Evolutionary conservation across 2,329 filamentous ascomycete species (phyloP), one percentile per base, ranked within the genome.

Genomic region (Botrytis pseudocinerea): DNA sequence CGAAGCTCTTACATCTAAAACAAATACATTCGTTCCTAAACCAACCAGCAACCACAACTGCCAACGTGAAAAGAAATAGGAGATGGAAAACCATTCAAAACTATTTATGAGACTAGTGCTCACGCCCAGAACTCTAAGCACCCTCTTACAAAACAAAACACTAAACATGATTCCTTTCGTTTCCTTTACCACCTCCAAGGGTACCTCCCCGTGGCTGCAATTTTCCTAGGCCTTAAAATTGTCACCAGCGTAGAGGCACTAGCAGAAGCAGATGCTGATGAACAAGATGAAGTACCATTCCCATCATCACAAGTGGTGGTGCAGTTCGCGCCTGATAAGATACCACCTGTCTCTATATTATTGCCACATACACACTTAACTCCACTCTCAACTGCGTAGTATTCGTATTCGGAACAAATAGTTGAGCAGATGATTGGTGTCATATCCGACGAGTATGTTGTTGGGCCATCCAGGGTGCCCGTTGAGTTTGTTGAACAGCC

Each of bases 351-450:
- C 7, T n/a, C 38, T 20, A 69, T 35, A 16, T 25, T 62, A 62
- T 73, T 62, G 20, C 71, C 64, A 28, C 71, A 69, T 12, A 54
- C 65, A 35, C 71, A 73, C 44, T 73, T 70, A 8, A 70, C 57
- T 18, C 46, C 38, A 62, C 44, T 59, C 54, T 69, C 61, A 44
- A 73, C 64, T n/a, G 64, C 71, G 44, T 68, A 73, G 2, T 54
- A 73, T 69, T 59, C 42, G 4, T 73, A 73, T 32, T 28, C 44
- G 25, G 48, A 38, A 48, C 71, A 73, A 10, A 69, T 69, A 0
- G 57, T 69, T 63, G 51, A 68, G 57, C 71, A 70, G 28, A 69
- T 62, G 16, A 57, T 28, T 1, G 51, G 71, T 5, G 63, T 70
- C 54, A 73, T 70, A 32, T 32, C 38, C 6, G 64, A 35, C n/a